Evolutionary conservation across 2,329 filamentous ascomycete species (phyloP).

Genomic region (Neoscytalidium dimidiatum): DNA sequence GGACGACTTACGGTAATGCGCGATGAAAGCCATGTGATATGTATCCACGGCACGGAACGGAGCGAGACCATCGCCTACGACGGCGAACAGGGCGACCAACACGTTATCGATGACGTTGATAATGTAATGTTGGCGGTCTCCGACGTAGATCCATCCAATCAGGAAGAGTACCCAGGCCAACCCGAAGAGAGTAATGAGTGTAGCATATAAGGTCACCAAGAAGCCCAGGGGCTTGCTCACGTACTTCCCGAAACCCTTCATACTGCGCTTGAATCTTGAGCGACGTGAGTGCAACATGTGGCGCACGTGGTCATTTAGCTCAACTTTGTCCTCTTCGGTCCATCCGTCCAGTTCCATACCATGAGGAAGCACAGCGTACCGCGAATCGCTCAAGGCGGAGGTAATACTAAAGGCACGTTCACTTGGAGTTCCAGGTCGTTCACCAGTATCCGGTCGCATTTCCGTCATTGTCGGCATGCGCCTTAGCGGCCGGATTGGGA

Average conservation of each 20-base stretch:
- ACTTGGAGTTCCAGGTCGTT: constrained; percentile 8
- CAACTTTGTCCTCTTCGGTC: constrained; percentile 70
- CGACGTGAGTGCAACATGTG: constrained; percentile 84
- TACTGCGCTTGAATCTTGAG: constrained; percentile 74
- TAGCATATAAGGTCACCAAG: constrained; percentile 80
- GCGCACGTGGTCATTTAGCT: constrained; percentile 82
- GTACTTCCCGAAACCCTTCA: constrained; percentile 82
- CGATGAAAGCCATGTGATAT: constrained; percentile 79
- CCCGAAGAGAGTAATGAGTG: constrained; percentile 80
- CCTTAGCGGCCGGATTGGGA: background rate
- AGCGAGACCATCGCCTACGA: constrained; percentile 59
- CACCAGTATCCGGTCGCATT: background rate
- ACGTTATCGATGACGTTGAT: constrained; percentile 54
- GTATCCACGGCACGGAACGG: constrained; percentile 75
- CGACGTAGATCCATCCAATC: constrained; percentile 82
- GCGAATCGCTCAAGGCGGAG: constrained; percentile 67
- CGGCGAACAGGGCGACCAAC: constrained; percentile 60
- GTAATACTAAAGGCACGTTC: constrained; percentile 17
- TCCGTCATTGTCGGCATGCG: constrained; percentile 21
- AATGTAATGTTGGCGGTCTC: constrained; percentile 62
- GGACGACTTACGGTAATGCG: constrained; percentile 54
- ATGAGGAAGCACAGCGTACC: constrained; percentile 79
- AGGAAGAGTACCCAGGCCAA: constrained; percentile 89
- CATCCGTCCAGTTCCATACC: constrained; percentile 72
- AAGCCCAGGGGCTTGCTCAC: constrained; percentile 76